A percentile compares a stretch with the other conserved stretches of the same genome.
These are phyloP conservation scores for Cyphellophora europaea DNA, from an alignment of 2,329 filamentous ascomycete genomes.

Conservation along the genomic window DNA sequence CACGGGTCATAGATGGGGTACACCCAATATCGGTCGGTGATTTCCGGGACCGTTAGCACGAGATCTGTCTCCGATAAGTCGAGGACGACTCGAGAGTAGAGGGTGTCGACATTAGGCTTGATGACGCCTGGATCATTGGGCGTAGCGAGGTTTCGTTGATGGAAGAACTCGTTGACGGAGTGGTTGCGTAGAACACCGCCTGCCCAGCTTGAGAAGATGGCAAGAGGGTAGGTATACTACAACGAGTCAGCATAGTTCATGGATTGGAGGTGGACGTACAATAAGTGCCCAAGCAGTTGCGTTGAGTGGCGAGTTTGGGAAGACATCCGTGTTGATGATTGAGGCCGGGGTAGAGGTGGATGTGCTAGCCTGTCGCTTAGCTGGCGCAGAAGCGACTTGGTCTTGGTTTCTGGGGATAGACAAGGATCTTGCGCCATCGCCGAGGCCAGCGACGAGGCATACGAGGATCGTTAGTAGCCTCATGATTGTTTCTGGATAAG, in stretches of 20 bases:
- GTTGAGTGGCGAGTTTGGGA: too few relatives aligned
- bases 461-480: too few relatives aligned
- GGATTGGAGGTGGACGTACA: background rate
- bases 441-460: too few relatives aligned
- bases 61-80: constrained; percentile 22
- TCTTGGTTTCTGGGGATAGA: too few relatives aligned
- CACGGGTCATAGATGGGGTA: constrained; percentile 23
- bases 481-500: too few relatives aligned
- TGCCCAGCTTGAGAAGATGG: background rate
- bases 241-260: background rate
- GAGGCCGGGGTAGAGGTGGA: too few relatives aligned
- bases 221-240: background rate
- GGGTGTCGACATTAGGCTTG: constrained; percentile 22
- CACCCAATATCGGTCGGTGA: constrained; percentile 20
- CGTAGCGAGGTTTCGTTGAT: background rate
- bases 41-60: constrained; percentile 18
- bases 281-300: background rate
- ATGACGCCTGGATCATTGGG: background rate
- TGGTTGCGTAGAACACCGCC: background rate
- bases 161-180: background rate
- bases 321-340: too few relatives aligned
- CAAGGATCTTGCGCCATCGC: too few relatives aligned
- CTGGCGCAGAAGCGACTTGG: too few relatives aligned
- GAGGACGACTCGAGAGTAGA: constrained; percentile 18
- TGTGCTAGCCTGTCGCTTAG: too few relatives aligned